These are phyloP conservation scores for Capronia americana DNA, from an alignment of 2,329 filamentous ascomycete genomes.

Conservation along the genomic window DNA sequence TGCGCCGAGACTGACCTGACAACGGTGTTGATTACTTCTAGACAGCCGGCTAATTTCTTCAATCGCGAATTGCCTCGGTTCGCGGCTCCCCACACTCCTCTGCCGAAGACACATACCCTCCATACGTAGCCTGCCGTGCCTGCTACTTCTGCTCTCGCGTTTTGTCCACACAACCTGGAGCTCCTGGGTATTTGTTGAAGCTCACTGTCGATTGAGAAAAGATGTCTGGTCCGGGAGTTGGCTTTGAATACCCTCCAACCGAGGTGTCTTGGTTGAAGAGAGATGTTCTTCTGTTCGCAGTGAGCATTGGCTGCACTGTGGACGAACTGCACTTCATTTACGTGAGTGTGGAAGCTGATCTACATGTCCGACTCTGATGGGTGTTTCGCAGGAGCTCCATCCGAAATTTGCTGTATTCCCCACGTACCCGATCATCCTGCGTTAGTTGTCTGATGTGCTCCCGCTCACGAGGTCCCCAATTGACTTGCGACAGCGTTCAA, in stretches of 20 bases:
- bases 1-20: not conserved
- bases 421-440: slow-evolving; percentile 82
- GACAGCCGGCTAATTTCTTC: not conserved
- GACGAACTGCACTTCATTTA: slow-evolving; percentile 94
- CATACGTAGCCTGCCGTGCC: no score
- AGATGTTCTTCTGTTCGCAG: slow-evolving; percentile 87
- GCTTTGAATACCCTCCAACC: slow-evolving; percentile 78
- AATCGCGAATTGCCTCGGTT: not conserved
- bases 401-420: slow-evolving; percentile 87
- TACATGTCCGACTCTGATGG: not conserved
- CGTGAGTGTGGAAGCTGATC: slow-evolving; percentile 56
- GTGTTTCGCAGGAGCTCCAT: slow-evolving; percentile 71
- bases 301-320: slow-evolving; percentile 79
- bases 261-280: slow-evolving; percentile 86
- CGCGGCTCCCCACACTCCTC: slow-evolving; percentile 5
- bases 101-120: not conserved
- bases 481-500: slow-evolving; percentile 68
- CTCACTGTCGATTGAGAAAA: slow-evolving; percentile 22
- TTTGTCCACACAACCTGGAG: slow-evolving; percentile 5
- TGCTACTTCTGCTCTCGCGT: not conserved
- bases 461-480: slow-evolving; percentile 4
- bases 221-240: slow-evolving; percentile 63
- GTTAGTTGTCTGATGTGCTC: slow-evolving; percentile 53
- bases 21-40: not conserved
- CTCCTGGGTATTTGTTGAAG: not conserved